Percentiles rank a stretch among this genome's conserved stretches.
These are phyloP conservation scores for Fusarium vanettenii DNA, from an alignment of 2,329 filamentous ascomycete species.

Conservation along the genomic window DNA sequence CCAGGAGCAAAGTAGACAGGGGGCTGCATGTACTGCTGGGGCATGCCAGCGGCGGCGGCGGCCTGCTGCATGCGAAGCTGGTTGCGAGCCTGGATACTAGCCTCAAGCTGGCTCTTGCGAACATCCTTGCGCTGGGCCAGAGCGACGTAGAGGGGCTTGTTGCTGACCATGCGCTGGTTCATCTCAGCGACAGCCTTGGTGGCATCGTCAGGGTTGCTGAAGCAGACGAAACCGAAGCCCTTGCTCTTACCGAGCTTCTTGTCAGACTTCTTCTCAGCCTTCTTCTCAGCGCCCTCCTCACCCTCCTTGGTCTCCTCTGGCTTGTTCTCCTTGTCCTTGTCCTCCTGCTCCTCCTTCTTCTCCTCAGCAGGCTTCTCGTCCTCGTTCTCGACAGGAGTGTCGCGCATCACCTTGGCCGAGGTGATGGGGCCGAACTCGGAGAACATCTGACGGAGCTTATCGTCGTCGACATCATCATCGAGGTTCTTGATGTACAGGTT, in stretches of 20 bases:
- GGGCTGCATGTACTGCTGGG: conserved; percentile 87
- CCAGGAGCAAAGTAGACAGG: conserved; percentile 93
- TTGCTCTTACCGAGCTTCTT: conserved; percentile 96
- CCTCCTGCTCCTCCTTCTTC: conserved; percentile 61
- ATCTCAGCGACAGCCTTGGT: conserved; percentile 99
- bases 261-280: conserved; percentile 68
- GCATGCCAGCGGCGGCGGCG: conserved; percentile 88
- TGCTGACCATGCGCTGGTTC: conserved; percentile 99
- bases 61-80: conserved; percentile 98
- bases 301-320: conserved; percentile 61
- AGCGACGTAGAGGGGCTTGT: conserved; percentile 97
- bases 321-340: conserved; percentile 60
- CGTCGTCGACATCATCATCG: conserved; percentile 95
- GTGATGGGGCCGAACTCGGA: conserved; percentile 93
- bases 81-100: conserved; percentile 98
- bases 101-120: conserved; percentile 98
- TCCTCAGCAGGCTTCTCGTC: conserved; percentile 62
- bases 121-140: conserved; percentile 99
- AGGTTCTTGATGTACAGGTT: conserved; percentile 99
- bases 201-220: conserved; percentile 98
- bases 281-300: conserved; percentile 65
- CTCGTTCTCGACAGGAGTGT: conserved; percentile 69
- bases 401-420: conserved; percentile 99
- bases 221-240: conserved; percentile 99
- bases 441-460: conserved; percentile 96